Conservation (phyloP, 225 moss, liverwort and hornwort species). For the Bryoerythrophyllum caledonicum region DNA sequence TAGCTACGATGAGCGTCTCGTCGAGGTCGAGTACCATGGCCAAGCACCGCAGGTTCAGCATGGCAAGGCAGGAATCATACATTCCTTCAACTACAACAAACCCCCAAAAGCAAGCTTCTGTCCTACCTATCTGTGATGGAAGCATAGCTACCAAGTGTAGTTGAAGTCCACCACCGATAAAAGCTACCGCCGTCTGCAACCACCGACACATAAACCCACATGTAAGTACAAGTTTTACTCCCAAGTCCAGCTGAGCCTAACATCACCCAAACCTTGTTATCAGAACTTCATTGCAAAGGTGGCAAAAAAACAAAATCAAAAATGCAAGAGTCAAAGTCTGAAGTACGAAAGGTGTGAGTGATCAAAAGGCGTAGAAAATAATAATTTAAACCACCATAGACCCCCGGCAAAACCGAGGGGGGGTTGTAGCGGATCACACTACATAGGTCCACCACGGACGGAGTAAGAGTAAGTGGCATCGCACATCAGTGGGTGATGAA, state of each 20-base stretch:
- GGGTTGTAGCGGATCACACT: too few relatives aligned
- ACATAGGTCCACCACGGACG: neutral
- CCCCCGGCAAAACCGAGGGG: too few relatives aligned
- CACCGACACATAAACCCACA: conserved; percentile 8
- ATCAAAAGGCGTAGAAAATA: neutral
- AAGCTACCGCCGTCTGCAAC: conserved; percentile 83
- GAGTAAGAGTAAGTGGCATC: conserved; percentile 18
- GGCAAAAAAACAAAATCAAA: neutral
- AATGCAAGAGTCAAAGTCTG: neutral
- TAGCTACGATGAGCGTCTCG: conserved; percentile 96
- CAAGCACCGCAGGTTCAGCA: conserved; percentile 96
- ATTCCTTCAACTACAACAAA: conserved; percentile 77
- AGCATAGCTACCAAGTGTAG: conserved; percentile 94
- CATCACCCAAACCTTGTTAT: conserved; percentile 21
- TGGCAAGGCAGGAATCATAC: conserved; percentile 88
- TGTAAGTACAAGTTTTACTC: conserved; percentile 22
- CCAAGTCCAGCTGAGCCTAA: too few relatives aligned
- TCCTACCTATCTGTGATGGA: conserved; percentile 47
- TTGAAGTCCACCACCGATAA: conserved; percentile 77
- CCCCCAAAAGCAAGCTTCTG: conserved; percentile 86
- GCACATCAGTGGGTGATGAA: conserved; percentile 13
- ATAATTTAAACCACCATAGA: too few relatives aligned
- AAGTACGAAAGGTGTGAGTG: neutral
- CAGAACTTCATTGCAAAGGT: conserved; percentile 11
- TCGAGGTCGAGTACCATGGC: conserved; percentile 99